Percentiles rank a stretch among this genome's conserved stretches.
Conservation (phyloP, 2,329 filamentous ascomycete species). For the Rugonectria rugulosa region DNA sequence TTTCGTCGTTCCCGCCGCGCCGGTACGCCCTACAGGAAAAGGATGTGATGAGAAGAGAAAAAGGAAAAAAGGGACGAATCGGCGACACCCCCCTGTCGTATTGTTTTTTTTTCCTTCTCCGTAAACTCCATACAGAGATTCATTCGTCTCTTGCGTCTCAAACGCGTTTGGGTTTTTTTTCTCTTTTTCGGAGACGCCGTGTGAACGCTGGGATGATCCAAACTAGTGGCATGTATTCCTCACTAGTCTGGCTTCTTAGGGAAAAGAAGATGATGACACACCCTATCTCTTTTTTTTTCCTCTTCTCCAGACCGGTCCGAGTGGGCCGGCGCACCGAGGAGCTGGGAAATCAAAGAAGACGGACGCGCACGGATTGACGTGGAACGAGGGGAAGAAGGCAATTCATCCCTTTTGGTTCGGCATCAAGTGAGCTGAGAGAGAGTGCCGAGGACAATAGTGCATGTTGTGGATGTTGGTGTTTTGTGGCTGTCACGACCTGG, state of each 20-base stretch:
- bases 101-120: no score
- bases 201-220: conserved; percentile 26
- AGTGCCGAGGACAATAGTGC: no score
- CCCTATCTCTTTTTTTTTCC: background rate
- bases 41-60: no score
- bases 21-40: conserved; percentile 35
- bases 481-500: background rate
- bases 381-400: background rate
- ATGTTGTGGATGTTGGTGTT: no score
- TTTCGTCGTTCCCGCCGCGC: conserved; percentile 31
- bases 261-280: no score
- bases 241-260: no score
- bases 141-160: conserved; percentile 32
- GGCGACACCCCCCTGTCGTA: no score
- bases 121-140: conserved; percentile 13
- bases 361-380: background rate
- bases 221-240: conserved; percentile 13
- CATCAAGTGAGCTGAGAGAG: no score
- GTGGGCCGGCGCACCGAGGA: conserved; percentile 11
- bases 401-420: no score
- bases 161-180: conserved; percentile 35
- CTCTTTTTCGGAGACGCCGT: conserved; percentile 40
- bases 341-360: background rate
- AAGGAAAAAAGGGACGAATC: conserved; percentile 25
- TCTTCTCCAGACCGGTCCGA: conserved; percentile 12